Evolutionary conservation across 345 rosid genomes (phyloP).

Genomic region (Ricinus communis): DNA sequence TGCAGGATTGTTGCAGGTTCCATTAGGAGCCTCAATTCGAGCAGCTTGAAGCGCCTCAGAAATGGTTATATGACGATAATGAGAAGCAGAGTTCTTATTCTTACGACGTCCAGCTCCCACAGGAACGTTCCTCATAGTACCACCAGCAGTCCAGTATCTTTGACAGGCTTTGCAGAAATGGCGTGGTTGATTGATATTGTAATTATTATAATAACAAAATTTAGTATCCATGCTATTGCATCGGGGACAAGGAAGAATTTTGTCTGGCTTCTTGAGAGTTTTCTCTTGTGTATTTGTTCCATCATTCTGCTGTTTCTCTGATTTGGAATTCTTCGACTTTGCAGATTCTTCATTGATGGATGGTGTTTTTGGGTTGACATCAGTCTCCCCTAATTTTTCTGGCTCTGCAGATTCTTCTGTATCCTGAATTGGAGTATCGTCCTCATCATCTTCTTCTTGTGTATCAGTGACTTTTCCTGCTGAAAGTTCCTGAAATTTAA

Average conservation of each 20-base stretch:
- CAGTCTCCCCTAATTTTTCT: slow-evolving; percentile 21
- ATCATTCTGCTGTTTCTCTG: slow-evolving; percentile 41
- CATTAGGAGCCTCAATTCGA: slow-evolving; percentile 36
- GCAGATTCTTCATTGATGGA: slow-evolving; percentile 49
- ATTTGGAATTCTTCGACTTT: slow-evolving; percentile 37
- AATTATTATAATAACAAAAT: slow-evolving; percentile 34
- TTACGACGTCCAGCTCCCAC: slow-evolving; percentile 37
- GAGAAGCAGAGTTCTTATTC: slow-evolving; percentile 30
- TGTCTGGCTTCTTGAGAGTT: slow-evolving; percentile 38
- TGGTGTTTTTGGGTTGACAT: slow-evolving; percentile 42
- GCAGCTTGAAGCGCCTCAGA: slow-evolving; percentile 70
- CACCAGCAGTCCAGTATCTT: slow-evolving; percentile 39
- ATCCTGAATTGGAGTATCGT: slow-evolving; percentile 14
- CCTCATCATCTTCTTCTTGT: slow-evolving; percentile 22
- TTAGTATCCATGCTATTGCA: slow-evolving; percentile 37
- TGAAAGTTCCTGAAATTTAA: slow-evolving; percentile 40
- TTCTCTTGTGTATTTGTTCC: slow-evolving; percentile 44
- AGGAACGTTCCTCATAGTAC: slow-evolving; percentile 33
- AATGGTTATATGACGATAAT: slow-evolving; percentile 31
- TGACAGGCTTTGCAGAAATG: slow-evolving; percentile 40
- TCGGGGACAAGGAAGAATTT: slow-evolving; percentile 33
- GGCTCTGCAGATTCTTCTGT: slow-evolving; percentile 22
- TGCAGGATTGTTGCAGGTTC: slow-evolving; percentile 9
- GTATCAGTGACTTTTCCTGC: slow-evolving; percentile 21
- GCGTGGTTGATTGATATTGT: slow-evolving; percentile 32